Evolutionary conservation across 23 red algal species (phyloP).

Genomic region (Pyropia yezoensis): DNA sequence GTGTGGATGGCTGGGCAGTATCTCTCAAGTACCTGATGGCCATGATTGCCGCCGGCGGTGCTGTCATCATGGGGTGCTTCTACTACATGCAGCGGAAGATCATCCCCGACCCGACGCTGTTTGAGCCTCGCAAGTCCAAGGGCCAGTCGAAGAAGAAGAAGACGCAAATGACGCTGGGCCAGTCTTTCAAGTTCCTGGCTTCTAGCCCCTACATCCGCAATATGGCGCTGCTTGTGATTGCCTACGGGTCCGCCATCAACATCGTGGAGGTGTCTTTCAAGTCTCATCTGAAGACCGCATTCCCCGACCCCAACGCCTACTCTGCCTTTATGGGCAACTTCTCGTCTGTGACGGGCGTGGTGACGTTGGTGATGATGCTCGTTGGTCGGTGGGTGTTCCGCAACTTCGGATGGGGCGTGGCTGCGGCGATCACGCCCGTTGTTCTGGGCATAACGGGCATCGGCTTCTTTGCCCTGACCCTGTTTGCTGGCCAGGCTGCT

Average conservation of each 20-base stretch:
- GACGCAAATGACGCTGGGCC: constrained; percentile 74
- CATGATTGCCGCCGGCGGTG: constrained; percentile 69
- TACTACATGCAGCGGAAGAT: constrained; percentile 93
- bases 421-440: constrained; percentile 80
- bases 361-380: constrained; percentile 94
- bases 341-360: constrained; percentile 75
- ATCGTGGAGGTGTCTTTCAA: constrained; percentile 99
- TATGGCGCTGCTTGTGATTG: constrained; percentile 89
- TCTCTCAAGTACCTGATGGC: constrained; percentile 89
- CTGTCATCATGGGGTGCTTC: constrained; percentile 58
- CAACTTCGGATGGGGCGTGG: constrained; percentile 92
- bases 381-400: constrained; percentile 90
- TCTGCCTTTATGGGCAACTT: constrained; percentile 99
- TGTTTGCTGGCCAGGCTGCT: constrained; percentile 60
- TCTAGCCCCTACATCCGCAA: constrained; percentile 90
- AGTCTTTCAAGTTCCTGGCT: constrained; percentile 85
- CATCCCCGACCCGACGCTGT: constrained; percentile 74
- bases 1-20: constrained; percentile 96
- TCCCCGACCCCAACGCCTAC: constrained; percentile 94
- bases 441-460: constrained; percentile 85
- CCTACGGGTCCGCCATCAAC: constrained; percentile 98
- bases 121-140: constrained; percentile 52
- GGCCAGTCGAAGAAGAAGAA: constrained; percentile 73
- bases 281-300: constrained; percentile 67
- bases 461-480: constrained; percentile 86